A percentile compares a stretch with the other conserved stretches of the same genome.
Evolutionary conservation across 2,329 filamentous ascomycete genomes (phyloP).

Genomic region (Pseudogymnoascus sp.): DNA sequence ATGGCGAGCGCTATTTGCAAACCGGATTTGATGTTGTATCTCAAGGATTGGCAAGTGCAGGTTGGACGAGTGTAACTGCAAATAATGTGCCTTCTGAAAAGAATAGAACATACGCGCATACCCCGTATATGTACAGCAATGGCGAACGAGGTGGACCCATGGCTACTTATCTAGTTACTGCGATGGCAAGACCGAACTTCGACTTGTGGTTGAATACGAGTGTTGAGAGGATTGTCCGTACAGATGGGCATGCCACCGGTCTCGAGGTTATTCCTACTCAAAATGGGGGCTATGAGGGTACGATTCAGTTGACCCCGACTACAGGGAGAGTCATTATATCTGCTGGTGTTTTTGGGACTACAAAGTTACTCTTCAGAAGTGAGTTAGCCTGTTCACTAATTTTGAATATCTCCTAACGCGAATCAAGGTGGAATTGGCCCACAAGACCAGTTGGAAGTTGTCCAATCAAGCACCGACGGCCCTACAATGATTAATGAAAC

Average conservation of each 20-base stretch:
- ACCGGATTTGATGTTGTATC: slow-evolving; percentile 57
- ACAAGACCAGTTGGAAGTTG: slow-evolving; percentile 32
- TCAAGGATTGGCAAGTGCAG: slow-evolving; percentile 48
- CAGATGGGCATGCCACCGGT: slow-evolving; percentile 54
- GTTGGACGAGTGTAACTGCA: slow-evolving; percentile 56
- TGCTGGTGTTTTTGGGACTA: slow-evolving; percentile 61
- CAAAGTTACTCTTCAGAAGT: slow-evolving; percentile 59
- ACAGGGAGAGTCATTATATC: slow-evolving; percentile 61
- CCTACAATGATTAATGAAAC: slow-evolving; percentile 26
- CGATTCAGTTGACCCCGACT: slow-evolving; percentile 49
- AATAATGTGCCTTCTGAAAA: slow-evolving; percentile 53
- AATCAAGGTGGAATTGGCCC: slow-evolving; percentile 32
- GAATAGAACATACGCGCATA: slow-evolving; percentile 56
- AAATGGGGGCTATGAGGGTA: slow-evolving; percentile 48
- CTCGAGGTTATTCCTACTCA: slow-evolving; percentile 55
- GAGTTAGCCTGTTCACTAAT: slow-evolving; percentile 57
- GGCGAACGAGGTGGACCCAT: slow-evolving; percentile 63
- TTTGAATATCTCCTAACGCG: slow-evolving; percentile 31
- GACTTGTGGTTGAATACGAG: slow-evolving; percentile 58
- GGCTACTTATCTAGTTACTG: slow-evolving; percentile 61
- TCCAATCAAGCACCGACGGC: slow-evolving; percentile 19
- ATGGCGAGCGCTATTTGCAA: slow-evolving; percentile 60
- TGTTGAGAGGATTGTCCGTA: slow-evolving; percentile 59
- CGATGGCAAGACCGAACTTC: slow-evolving; percentile 55
- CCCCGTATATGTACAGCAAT: slow-evolving; percentile 58